Evolutionary conservation across 345 rosid genomes (phyloP).

Genomic region (Pseudoturritis turrita): DNA sequence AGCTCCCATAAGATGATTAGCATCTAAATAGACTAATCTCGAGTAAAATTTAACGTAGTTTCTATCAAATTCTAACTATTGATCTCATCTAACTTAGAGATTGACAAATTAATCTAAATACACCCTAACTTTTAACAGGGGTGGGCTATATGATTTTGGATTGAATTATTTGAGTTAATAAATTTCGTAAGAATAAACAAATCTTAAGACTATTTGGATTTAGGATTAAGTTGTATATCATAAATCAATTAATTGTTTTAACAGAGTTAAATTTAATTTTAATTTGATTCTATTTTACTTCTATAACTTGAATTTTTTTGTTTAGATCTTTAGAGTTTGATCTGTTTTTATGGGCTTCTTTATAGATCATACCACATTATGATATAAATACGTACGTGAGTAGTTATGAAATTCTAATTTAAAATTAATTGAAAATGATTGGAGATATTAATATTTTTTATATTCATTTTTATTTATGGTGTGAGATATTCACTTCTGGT

Average conservation of each 20-base stretch:
- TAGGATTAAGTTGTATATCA: neutral
- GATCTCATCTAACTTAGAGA: neutral
- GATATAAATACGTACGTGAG: too few relatives aligned
- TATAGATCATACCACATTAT: neutral
- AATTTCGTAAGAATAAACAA: neutral
- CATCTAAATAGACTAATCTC: neutral
- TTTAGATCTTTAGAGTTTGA: neutral
- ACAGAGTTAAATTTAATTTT: too few relatives aligned
- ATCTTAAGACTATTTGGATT: neutral
- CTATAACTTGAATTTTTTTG: neutral
- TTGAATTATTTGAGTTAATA: neutral
- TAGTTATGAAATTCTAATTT: too few relatives aligned
- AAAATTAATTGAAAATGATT: too few relatives aligned
- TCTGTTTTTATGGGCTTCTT: neutral
- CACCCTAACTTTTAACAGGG: neutral
- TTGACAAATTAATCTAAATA: neutral
- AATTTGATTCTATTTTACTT: too few relatives aligned
- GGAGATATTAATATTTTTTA: neutral
- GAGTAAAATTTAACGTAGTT: neutral
- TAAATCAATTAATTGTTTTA: too few relatives aligned
- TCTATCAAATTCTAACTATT: neutral
- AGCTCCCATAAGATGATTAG: neutral
- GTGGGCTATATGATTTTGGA: neutral
- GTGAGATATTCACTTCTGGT: too few relatives aligned
- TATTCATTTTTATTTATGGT: neutral